Conservation (phyloP, 192 early-diverging fungal genomes). For the Funneliformis geosporum region DNA sequence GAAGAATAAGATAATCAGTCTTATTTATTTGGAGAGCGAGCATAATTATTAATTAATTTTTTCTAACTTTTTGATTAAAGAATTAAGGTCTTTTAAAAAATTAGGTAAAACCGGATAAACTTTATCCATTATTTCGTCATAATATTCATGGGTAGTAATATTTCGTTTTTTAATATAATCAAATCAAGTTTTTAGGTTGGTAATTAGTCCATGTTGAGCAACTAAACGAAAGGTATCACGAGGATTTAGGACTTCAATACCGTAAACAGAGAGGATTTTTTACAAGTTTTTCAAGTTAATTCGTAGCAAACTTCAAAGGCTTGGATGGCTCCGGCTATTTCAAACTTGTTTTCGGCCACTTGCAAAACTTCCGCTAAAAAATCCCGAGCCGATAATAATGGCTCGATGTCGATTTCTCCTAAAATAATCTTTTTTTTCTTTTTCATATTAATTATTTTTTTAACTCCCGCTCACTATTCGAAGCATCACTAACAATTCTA, state of each 20-base stretch:
- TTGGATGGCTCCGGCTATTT: constrained; percentile 4
- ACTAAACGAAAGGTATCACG: neutral
- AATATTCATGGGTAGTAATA: neutral
- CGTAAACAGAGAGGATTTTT: neutral
- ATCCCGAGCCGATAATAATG: neutral
- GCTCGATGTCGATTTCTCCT: neutral
- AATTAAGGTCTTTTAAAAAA: neutral
- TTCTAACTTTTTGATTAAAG: constrained; percentile 2
- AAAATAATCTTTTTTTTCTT: too few relatives aligned
- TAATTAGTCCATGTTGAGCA: neutral
- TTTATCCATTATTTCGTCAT: neutral
- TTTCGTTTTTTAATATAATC: neutral
- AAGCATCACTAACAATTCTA: too few relatives aligned
- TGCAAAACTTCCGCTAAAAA: neutral
- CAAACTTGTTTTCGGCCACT: neutral
- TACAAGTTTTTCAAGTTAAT: neutral
- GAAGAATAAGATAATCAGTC: neutral
- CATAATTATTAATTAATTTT: neutral
- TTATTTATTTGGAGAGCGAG: neutral
- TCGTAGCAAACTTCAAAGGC: constrained; percentile 12
- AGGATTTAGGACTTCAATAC: neutral
- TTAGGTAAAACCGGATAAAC: neutral
- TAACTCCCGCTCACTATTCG: too few relatives aligned
- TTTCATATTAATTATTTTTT: too few relatives aligned
- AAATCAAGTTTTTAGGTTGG: neutral